Evolutionary conservation across 345 rosid genomes (phyloP).

Genomic region (Linum tenue): DNA sequence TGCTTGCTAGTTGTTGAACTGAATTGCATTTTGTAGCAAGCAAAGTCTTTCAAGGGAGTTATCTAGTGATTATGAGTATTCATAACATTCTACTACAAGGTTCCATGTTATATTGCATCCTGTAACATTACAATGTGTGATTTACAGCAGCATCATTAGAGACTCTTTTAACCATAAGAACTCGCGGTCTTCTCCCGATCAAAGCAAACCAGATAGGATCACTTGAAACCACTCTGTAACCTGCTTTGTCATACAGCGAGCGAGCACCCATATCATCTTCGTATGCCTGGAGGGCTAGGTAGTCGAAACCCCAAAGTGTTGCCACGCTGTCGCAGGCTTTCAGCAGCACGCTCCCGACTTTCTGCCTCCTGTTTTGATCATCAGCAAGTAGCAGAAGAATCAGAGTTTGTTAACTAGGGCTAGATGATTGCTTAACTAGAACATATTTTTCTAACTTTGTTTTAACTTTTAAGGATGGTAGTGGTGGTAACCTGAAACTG

Average conservation of each 20-base stretch:
- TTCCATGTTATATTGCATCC: neutral
- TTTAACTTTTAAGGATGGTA: neutral
- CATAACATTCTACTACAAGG: too few relatives aligned
- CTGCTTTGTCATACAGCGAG: conserved; percentile 55
- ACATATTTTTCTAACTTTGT: neutral
- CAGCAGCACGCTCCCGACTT: conserved; percentile 59
- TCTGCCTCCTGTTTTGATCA: conserved; percentile 43
- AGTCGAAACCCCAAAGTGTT: conserved; percentile 47
- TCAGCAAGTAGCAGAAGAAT: neutral
- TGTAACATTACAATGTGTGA: neutral
- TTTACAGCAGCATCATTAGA: too few relatives aligned
- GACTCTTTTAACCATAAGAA: conserved; percentile 52
- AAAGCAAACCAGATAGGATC: conserved; percentile 64
- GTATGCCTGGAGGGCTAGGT: conserved; percentile 61
- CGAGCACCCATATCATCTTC: conserved; percentile 76
- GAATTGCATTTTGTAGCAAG: neutral
- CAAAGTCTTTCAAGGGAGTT: neutral
- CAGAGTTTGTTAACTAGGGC: neutral
- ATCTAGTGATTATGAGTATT: too few relatives aligned
- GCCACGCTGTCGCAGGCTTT: conserved; percentile 65
- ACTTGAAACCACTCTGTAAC: conserved; percentile 44
- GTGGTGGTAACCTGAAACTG: conserved; percentile 36
- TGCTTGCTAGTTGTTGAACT: neutral
- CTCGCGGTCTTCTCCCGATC: conserved; percentile 66
- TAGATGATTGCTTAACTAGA: neutral